Conservation (phyloP, 2,329 filamentous ascomycete genomes). For the Davidsoniella virescens region DNA sequence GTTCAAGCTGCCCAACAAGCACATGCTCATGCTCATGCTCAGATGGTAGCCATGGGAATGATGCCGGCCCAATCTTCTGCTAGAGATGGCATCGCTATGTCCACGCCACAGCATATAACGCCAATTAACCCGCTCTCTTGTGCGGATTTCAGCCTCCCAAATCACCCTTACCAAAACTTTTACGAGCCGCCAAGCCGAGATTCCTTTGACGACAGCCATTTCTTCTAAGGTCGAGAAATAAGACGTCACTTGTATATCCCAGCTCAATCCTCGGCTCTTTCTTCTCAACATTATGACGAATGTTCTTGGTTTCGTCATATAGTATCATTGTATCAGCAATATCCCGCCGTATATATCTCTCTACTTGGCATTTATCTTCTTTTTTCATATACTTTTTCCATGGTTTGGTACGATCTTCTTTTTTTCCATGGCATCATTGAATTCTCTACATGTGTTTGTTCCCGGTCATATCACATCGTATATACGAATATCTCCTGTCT, state of each 20-base stretch:
- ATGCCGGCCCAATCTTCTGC: not conserved
- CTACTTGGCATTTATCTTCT: no score
- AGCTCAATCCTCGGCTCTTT: no score
- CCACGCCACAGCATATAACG: not conserved
- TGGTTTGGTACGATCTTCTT: no score
- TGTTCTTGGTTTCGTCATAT: no score
- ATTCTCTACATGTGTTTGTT: not conserved
- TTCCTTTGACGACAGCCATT: not conserved
- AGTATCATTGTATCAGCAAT: no score
- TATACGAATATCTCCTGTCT: not conserved
- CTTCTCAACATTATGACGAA: no score
- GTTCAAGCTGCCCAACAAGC: constrained; percentile 8
- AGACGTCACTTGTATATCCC: not conserved
- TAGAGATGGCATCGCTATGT: not conserved
- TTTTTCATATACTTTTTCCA: no score
- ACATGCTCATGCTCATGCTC: constrained; percentile 7
- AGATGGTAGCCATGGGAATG: constrained; percentile 5
- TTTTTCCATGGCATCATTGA: not conserved
- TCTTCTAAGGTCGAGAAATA: not conserved
- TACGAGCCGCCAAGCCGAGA: constrained; percentile 52
- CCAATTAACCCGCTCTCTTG: constrained; percentile 44
- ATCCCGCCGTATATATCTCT: no score
- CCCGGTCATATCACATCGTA: not conserved
- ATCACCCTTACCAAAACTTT: constrained; percentile 67
- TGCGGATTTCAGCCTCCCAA: constrained; percentile 61